Base-by-base conservation (phyloP, 1,284 basidiomycete genomes). In the Rhodofomes roseus region DNA sequence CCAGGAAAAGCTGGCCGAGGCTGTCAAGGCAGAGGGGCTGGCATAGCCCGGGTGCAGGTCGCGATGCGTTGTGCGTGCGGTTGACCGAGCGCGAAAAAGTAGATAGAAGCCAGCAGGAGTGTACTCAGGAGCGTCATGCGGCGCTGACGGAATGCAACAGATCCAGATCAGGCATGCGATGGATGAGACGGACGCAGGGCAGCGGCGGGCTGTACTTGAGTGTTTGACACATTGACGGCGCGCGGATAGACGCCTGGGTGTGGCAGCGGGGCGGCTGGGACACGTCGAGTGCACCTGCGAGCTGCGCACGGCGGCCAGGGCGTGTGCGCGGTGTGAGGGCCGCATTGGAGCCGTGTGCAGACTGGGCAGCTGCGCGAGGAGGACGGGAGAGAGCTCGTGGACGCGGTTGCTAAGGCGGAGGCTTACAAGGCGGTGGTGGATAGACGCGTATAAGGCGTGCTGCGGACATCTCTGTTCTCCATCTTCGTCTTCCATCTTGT, bases 1-100 rank as follows among this genome's bases (percentile, higher is more conserved):
- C 82, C 81, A 80, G 70, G 76, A 88, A 71, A 96, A 97, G 79
- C 71, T 94, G 55, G 81, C 75, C 2, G 85, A 87, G 63, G 90
- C 89, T 8, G 79, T 77, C 27, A 72, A 78, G 70, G 81, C 62
- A 39, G 73, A 77, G 63, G 68, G 69, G 8, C 57, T 73, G 51
- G 70, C 60, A 54, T 52, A 36, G 57, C n/a, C 31, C 27, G 29
- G 11, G 29, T 34, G 11, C 31, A 34, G 31, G 31, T 34, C 11
- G 5, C 31, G 31, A 34, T 34, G 31, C 11, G 31, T n/a, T n/a
- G n/a, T n/a, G 12, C 46, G 25, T 29, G 23, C 18, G 12, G 20
- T 12, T 36, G 20, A 31, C 7, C 23, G n/a, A 23, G 34, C 23
- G n/a, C 39, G n/a, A 29, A 54, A 39, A 22, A 11, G 31, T 36